Evolutionary conservation across 148 eudicot species (phyloP), one percentile per base, ranked within the genome.

Genomic region (Persicaria maculosa): DNA sequence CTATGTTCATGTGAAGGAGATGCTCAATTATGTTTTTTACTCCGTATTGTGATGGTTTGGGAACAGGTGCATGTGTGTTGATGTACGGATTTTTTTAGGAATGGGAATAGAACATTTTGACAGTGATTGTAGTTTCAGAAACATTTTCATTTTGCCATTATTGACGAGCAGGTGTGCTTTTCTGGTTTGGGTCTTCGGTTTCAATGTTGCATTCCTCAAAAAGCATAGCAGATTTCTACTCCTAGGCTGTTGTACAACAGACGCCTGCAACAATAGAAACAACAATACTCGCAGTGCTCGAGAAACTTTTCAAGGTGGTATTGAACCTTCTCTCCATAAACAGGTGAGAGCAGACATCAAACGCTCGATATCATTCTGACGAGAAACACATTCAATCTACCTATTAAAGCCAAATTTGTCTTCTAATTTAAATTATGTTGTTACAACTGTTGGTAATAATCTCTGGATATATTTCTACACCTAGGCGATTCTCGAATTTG

Each of bases 141-240:
- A 67, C 11, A 14, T 19, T 40, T 47, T 44, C 5, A 31, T 40
- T 64, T 64, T 50, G 75, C 62, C 47, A 74, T 44, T 6, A 45
- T 44, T 47, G 45, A 15, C 52, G 31, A 47, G 36, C 19, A 44
- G 45, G 45, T 69, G 17, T 31, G 71, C 77, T 31, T 53, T 16
- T 78, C 75, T 92, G 99, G 97, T 95, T 16, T 95, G 89, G 88
- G 97, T 97, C 53, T 89, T 94, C n/a, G 99, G 99, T 20, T 95
- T 95, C 83, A 92, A 97, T 80, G 97, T 97, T 79, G 99, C 99
- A 64, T 89, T 95, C 80, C 75, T 95, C 75, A 95, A 95, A 80
- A 95, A 92, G 83, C 86, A 84, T 12, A 95, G 99, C 85, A 77
- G 48, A 77, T 70, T 72, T 79, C 86, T n/a, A 47, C n/a, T n/a